phyloP scores from a whole-genome alignment of 2,329 filamentous ascomycete species.

The Tolypocladium paradoxum region DNA sequence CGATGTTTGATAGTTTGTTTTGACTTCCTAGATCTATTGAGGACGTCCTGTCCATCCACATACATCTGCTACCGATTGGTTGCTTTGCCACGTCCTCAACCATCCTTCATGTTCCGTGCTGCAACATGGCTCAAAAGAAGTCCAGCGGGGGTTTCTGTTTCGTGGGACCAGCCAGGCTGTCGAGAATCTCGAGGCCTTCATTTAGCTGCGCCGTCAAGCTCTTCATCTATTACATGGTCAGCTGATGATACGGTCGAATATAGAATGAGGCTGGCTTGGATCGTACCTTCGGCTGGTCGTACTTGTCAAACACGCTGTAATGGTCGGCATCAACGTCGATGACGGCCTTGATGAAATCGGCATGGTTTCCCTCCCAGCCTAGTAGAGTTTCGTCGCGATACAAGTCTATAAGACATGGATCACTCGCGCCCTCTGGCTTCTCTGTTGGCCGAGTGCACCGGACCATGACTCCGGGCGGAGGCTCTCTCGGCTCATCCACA shows the following conservation, averaged over 20 bases:
- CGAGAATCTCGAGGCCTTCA: slow-evolving; percentile 5
- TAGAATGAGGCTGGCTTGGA: neutral
- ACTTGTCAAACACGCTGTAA: slow-evolving; percentile 15
- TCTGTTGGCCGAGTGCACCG: slow-evolving; percentile 8
- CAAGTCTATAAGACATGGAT: slow-evolving; percentile 13
- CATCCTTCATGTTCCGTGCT: neutral
- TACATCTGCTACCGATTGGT: neutral
- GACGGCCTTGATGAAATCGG: slow-evolving; percentile 17
- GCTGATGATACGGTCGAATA: neutral
- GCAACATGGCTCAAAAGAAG: neutral
- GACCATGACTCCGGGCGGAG: slow-evolving; percentile 15
- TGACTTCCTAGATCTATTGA: too few species aligned
- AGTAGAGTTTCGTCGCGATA: slow-evolving; percentile 14
- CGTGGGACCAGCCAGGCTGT: neutral
- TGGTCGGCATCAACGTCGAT: slow-evolving; percentile 16
- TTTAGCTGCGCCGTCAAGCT: slow-evolving; percentile 6
- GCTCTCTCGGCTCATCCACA: slow-evolving; percentile 1
- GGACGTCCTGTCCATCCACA: neutral
- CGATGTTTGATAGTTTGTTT: too few species aligned
- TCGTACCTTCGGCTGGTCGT: slow-evolving; percentile 2
- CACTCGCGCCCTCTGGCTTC: slow-evolving; percentile 1
- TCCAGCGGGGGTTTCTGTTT: neutral
- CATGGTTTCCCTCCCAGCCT: slow-evolving; percentile 16
- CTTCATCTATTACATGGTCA: slow-evolving; percentile 1
- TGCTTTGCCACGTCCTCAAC: too few species aligned